A percentile compares a stretch with the other conserved stretches of the same genome.
Conservation (phyloP, 495 filamentous ascomycete species). For the Penicillium roqueforti region DNA sequence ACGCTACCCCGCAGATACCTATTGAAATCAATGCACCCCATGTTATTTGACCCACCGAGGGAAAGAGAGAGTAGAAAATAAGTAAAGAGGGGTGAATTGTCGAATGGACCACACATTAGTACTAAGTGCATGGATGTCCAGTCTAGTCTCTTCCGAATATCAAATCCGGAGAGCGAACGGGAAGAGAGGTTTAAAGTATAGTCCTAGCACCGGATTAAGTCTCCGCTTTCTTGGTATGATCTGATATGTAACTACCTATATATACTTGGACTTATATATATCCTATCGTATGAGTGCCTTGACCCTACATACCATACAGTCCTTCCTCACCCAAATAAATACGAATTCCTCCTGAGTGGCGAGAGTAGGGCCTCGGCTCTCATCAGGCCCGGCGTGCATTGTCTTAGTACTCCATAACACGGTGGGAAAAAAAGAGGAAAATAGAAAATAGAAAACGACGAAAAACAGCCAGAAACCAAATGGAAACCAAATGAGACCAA, state of each 20-base stretch:
- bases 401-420: neutral
- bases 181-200: neutral
- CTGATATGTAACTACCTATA: neutral
- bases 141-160: neutral
- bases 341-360: too few species aligned
- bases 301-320: neutral
- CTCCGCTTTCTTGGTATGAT: neutral
- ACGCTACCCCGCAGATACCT: neutral
- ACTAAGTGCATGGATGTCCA: neutral
- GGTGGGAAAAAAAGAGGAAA: neutral
- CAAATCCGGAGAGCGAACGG: constrained; percentile 1
- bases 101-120: neutral
- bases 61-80: neutral
- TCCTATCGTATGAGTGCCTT: neutral
- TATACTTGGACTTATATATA: neutral
- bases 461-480: too few species aligned
- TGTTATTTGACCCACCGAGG: neutral
- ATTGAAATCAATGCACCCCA: neutral
- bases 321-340: too few species aligned
- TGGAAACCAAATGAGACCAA: too few species aligned
- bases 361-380: constrained; percentile 4
- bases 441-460: neutral
- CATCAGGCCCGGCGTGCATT: neutral
- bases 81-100: neutral
- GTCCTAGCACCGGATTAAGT: neutral